Percentiles rank a stretch among this genome's conserved stretches.
These are phyloP conservation scores for Cymodocea nodosa DNA, from an alignment of 116 monocot genomes.

Conservation along the genomic window DNA sequence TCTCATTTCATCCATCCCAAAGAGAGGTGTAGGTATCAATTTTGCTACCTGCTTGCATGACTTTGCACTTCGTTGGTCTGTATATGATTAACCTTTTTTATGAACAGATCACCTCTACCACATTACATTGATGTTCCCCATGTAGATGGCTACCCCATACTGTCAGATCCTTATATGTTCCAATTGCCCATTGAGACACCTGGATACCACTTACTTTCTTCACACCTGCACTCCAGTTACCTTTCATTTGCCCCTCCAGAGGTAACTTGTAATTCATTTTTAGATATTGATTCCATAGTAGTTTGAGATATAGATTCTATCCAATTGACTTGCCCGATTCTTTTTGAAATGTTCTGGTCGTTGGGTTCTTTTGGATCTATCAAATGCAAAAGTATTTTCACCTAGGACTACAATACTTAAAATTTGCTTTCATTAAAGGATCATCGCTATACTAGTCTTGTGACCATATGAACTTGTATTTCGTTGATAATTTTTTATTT, in stretches of 20 bases:
- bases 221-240: conserved; percentile 26
- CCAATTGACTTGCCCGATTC: too few relatives aligned
- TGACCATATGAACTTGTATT: too few relatives aligned
- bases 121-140: conserved; percentile 43
- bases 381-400: too few relatives aligned
- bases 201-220: conserved; percentile 25
- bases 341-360: too few relatives aligned
- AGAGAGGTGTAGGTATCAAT: conserved; percentile 68
- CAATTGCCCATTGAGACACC: conserved; percentile 46
- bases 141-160: conserved; percentile 49
- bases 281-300: too few relatives aligned
- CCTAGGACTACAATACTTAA: too few relatives aligned
- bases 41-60: not conserved
- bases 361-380: too few relatives aligned
- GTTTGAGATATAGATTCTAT: too few relatives aligned
- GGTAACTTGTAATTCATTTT: conserved; percentile 23
- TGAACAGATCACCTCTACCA: conserved; percentile 63
- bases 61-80: not conserved
- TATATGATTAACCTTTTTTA: not conserved
- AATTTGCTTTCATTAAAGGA: too few relatives aligned
- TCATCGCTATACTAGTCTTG: too few relatives aligned
- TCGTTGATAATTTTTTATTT: too few relatives aligned
- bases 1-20: conserved; percentile 57
- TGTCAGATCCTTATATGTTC: conserved; percentile 50
- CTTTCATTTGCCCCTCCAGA: conserved; percentile 85